Percentiles rank a stretch among this genome's conserved stretches.
Conservation (phyloP, 768 basidiomycete species). For the Trametes sanguinea region DNA sequence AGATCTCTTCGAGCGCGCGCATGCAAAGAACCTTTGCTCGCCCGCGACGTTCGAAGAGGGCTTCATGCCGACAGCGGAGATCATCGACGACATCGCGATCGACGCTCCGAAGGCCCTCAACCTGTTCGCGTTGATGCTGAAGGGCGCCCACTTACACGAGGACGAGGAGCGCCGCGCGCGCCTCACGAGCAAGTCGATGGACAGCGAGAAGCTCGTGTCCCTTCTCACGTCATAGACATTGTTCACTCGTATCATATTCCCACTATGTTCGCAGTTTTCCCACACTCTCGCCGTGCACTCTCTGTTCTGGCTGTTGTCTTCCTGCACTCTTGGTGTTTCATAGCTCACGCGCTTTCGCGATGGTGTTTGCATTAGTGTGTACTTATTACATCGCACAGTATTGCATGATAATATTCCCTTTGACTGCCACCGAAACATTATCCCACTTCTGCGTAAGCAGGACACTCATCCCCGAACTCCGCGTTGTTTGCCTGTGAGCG, state of each 20-base stretch:
- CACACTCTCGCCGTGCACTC: constrained; percentile 7
- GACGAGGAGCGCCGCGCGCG: constrained; percentile 59
- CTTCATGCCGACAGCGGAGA: constrained; percentile 65
- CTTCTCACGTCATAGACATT: constrained; percentile 53
- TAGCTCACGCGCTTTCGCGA: constrained; percentile 24
- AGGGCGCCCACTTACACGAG: constrained; percentile 58
- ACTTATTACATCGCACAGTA: constrained; percentile 28
- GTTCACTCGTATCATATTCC: constrained; percentile 17
- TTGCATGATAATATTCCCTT: constrained; percentile 25
- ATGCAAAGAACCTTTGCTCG: constrained; percentile 60
- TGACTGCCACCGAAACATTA: not conserved
- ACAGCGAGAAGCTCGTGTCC: constrained; percentile 58
- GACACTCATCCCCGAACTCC: no score
- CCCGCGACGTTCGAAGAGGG: constrained; percentile 72
- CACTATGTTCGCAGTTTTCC: not conserved
- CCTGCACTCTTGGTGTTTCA: constrained; percentile 24
- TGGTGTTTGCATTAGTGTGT: constrained; percentile 27
- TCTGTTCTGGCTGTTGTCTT: constrained; percentile 15
- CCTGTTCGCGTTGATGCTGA: constrained; percentile 74
- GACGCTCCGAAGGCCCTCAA: constrained; percentile 87
- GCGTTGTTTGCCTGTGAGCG: no score
- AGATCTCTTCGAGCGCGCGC: constrained; percentile 67
- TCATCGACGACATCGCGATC: constrained; percentile 85
- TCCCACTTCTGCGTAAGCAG: no score
- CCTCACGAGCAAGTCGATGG: constrained; percentile 62